Percentiles rank a stretch among this genome's conserved stretches.
Conservation (phyloP, 768 basidiomycete species). For the Sarcomyxa edulis region DNA sequence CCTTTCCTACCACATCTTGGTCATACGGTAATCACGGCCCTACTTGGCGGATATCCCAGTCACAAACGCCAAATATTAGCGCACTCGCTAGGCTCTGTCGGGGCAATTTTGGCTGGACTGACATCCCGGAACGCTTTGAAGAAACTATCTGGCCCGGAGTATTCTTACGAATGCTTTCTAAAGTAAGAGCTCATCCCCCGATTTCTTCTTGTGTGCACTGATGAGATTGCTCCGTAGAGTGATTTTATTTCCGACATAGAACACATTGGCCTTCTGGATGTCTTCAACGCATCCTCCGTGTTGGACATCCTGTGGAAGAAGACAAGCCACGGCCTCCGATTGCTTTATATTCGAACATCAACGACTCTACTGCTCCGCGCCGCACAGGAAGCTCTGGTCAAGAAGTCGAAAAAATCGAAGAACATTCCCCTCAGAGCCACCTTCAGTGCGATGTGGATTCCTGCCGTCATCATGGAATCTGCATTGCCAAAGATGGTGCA, state of each 20-base stretch:
- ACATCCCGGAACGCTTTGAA: conserved; percentile 53
- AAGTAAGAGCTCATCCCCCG: too few species aligned
- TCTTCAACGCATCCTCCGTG: neutral
- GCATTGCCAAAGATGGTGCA: conserved; percentile 1
- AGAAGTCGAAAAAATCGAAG: neutral
- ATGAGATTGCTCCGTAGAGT: neutral
- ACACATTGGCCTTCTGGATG: neutral
- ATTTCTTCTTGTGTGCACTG: too few species aligned
- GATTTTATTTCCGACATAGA: neutral
- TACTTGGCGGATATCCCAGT: conserved; percentile 13
- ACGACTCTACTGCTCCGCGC: neutral
- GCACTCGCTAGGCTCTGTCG: conserved; percentile 55
- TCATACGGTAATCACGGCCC: conserved; percentile 24
- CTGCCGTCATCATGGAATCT: neutral
- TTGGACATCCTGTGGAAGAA: neutral
- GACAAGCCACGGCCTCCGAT: neutral
- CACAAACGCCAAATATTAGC: conserved; percentile 20
- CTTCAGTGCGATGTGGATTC: conserved; percentile 2
- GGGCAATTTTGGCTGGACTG: conserved; percentile 59
- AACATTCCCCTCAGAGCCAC: neutral
- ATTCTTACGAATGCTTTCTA: conserved; percentile 36
- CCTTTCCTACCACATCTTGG: conserved; percentile 48
- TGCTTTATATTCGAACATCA: neutral
- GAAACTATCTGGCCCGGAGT: conserved; percentile 53
- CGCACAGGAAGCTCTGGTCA: neutral